phyloP scores from a whole-genome alignment of 495 filamentous ascomycete species.

The Xeromyces bisporus region DNA sequence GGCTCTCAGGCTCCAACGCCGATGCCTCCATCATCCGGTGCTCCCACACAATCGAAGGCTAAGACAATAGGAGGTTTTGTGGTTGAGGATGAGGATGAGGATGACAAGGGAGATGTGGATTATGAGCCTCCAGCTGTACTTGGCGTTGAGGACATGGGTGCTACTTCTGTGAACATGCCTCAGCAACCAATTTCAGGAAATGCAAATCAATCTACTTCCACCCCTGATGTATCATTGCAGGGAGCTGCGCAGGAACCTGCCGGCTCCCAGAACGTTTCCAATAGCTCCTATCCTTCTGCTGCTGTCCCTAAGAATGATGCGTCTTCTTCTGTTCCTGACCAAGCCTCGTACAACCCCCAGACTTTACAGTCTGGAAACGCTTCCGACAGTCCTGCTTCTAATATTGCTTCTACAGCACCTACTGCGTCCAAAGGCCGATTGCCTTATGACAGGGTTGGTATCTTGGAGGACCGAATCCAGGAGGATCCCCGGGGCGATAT shows the following conservation, averaged over 20 bases:
- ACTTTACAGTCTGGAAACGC: conserved; percentile 16
- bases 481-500: conserved; percentile 86
- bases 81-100: conserved; percentile 51
- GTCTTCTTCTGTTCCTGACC: conserved; percentile 23
- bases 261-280: conserved; percentile 35
- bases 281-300: conserved; percentile 30
- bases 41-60: conserved; percentile 33
- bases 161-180: conserved; percentile 29
- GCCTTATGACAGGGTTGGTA: conserved; percentile 62
- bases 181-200: conserved; percentile 37
- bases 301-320: conserved; percentile 31
- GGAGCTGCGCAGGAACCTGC: conserved; percentile 34
- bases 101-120: conserved; percentile 27
- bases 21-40: conserved; percentile 16
- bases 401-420: conserved; percentile 23
- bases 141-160: conserved; percentile 29
- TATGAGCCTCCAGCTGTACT: conserved; percentile 38
- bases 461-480: conserved; percentile 74
- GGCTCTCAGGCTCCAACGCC: conserved; percentile 26
- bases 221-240: conserved; percentile 42
- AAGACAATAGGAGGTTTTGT: conserved; percentile 67
- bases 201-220: conserved; percentile 40
- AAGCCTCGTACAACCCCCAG: conserved; percentile 27
- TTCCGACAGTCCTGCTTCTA: conserved; percentile 24
- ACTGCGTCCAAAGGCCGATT: conserved; percentile 38